A percentile compares a stretch with the other conserved stretches of the same genome.
phyloP scores from a whole-genome alignment of 2,329 filamentous ascomycete species.

The Triangularia setosa region DNA sequence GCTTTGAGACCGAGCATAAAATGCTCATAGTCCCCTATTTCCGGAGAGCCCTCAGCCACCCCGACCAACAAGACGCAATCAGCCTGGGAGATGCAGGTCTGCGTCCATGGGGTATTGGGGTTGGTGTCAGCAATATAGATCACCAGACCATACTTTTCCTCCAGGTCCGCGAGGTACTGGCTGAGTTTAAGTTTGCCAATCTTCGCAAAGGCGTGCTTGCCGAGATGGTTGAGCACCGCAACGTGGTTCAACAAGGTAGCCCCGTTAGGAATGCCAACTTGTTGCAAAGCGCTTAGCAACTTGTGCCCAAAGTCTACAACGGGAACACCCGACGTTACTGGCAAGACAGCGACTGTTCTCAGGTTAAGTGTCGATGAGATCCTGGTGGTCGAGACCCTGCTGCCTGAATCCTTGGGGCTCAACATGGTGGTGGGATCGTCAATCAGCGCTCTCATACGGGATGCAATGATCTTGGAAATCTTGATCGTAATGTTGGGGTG shows the following conservation, averaged over 20 bases:
- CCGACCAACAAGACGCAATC: slow-evolving; percentile 94
- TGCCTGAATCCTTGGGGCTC: slow-evolving; percentile 58
- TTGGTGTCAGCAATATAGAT: slow-evolving; percentile 95
- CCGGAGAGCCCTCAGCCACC: slow-evolving; percentile 81
- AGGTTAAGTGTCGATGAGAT: slow-evolving; percentile 87
- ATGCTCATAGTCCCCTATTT: slow-evolving; percentile 92
- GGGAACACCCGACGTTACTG: slow-evolving; percentile 85
- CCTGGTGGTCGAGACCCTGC: slow-evolving; percentile 57
- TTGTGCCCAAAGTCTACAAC: slow-evolving; percentile 93
- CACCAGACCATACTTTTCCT: slow-evolving; percentile 95
- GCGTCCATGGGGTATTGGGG: slow-evolving; percentile 96
- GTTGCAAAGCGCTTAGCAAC: slow-evolving; percentile 79
- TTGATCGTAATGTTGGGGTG: slow-evolving; percentile 98
- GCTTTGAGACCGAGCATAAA: slow-evolving; percentile 97
- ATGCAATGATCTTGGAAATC: slow-evolving; percentile 97
- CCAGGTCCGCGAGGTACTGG: slow-evolving; percentile 92
- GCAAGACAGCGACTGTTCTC: slow-evolving; percentile 86
- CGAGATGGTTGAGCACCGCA: slow-evolving; percentile 89
- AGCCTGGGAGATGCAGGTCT: slow-evolving; percentile 94
- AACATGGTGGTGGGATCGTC: slow-evolving; percentile 68
- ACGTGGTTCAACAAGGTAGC: slow-evolving; percentile 91
- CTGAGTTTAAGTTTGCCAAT: slow-evolving; percentile 96
- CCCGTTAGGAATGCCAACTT: slow-evolving; percentile 85
- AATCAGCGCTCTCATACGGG: slow-evolving; percentile 83
- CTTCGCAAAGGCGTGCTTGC: slow-evolving; percentile 91